phyloP scores from a whole-genome alignment of 768 basidiomycete genomes.

The Calocybe gangraenosa region DNA sequence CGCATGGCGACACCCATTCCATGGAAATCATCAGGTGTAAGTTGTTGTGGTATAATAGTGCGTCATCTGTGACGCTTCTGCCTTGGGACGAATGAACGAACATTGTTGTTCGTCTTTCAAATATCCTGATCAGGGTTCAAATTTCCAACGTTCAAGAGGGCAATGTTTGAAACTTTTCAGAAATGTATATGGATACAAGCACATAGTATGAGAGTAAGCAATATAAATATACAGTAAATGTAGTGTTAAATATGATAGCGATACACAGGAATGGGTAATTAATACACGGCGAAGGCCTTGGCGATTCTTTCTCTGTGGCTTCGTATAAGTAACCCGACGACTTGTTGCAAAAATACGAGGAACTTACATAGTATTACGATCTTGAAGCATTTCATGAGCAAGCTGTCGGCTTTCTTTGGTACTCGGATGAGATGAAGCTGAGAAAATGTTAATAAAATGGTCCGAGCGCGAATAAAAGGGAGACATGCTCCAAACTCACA shows the following conservation, averaged over 20 bases:
- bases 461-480: too few species aligned
- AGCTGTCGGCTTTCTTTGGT: slow-evolving; percentile 11
- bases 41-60: slow-evolving; percentile 27
- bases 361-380: slow-evolving; percentile 27
- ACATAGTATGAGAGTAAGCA: too few species aligned
- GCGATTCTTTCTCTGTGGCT: slow-evolving; percentile 29
- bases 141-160: too few species aligned
- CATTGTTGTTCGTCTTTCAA: not conserved
- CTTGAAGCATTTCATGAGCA: slow-evolving; percentile 25
- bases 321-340: not conserved
- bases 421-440: not conserved
- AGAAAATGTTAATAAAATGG: not conserved
- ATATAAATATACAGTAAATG: too few species aligned
- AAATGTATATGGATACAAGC: too few species aligned
- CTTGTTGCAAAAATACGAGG: not conserved
- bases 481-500: too few species aligned
- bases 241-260: too few species aligned
- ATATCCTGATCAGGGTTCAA: too few species aligned
- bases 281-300: slow-evolving; percentile 24
- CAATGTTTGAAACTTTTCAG: too few species aligned
- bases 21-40: slow-evolving; percentile 30
- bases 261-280: too few species aligned
- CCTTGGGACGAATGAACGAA: not conserved
- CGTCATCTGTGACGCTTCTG: slow-evolving; percentile 4
- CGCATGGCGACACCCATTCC: slow-evolving; percentile 43